Conservation (phyloP, 2,329 filamentous ascomycete species). For the Daldinia sp. region DNA sequence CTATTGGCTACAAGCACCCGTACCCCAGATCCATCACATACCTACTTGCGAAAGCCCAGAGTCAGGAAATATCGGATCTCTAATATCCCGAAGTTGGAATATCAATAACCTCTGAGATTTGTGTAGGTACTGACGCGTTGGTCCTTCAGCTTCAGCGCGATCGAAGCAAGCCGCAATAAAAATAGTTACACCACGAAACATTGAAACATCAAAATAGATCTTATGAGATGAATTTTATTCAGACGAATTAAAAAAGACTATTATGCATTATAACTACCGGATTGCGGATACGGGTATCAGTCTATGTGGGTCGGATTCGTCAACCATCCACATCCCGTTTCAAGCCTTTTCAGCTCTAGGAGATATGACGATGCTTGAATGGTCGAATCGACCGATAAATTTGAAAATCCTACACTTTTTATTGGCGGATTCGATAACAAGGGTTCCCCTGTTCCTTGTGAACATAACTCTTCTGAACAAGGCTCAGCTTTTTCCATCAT, state of each 20-base stretch:
- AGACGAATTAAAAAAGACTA: not conserved
- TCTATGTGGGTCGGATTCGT: conserved; percentile 40
- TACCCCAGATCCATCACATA: not conserved
- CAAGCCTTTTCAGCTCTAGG: conserved; percentile 24
- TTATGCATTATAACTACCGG: conserved; percentile 28
- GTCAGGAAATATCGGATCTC: not conserved
- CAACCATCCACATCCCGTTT: conserved; percentile 31
- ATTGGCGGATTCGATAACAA: not conserved
- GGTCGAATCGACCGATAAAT: conserved; percentile 32
- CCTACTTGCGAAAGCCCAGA: no score
- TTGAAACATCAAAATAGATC: not conserved
- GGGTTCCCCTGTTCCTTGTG: not conserved
- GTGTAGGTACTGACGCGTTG: not conserved
- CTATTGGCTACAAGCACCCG: not conserved
- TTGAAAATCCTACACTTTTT: conserved; percentile 17
- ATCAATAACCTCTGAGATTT: not conserved
- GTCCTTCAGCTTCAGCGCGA: not conserved
- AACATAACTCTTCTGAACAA: conserved; percentile 14
- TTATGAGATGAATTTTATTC: not conserved
- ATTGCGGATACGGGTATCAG: conserved; percentile 21
- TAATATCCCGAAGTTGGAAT: not conserved
- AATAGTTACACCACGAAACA: not conserved
- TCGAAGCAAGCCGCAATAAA: not conserved
- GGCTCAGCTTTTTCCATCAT: conserved; percentile 28
- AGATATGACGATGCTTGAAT: conserved; percentile 24